A percentile compares a stretch with the other conserved stretches of the same genome.
These are phyloP conservation scores for Leucoagaricus sp. DNA, from an alignment of 1,284 basidiomycete genomes.

Conservation along the genomic window DNA sequence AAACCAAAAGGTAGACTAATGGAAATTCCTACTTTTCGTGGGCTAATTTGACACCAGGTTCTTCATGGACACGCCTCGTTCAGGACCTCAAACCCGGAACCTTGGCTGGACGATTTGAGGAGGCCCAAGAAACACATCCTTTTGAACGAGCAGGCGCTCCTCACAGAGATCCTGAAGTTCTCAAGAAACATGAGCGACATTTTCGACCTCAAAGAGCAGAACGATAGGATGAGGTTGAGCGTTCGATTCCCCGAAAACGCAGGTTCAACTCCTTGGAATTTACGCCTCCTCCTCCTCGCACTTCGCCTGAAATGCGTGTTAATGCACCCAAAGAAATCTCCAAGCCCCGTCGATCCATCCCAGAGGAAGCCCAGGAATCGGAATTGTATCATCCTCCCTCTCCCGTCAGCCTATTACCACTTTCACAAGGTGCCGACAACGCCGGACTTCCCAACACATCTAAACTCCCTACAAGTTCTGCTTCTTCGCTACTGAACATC, in stretches of 20 bases:
- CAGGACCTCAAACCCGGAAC: slow-evolving; percentile 2
- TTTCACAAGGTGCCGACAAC: not conserved
- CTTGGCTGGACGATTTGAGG: not conserved
- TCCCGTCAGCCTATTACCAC: slow-evolving; percentile 8
- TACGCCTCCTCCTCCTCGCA: no score
- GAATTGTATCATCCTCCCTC: slow-evolving; percentile 12
- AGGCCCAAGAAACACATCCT: not conserved
- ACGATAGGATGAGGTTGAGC: not conserved
- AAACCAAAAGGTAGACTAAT: slow-evolving; percentile 2
- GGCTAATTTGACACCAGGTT: not conserved
- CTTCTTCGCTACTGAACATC: slow-evolving; percentile 68
- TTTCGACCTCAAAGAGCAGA: not conserved
- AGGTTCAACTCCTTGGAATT: no score
- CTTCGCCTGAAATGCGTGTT: no score
- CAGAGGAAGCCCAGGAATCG: slow-evolving; percentile 7
- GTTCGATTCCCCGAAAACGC: not conserved
- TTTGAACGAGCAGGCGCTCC: slow-evolving; percentile 1
- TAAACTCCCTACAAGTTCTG: slow-evolving; percentile 38
- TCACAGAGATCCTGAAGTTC: slow-evolving; percentile 4
- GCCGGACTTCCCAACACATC: not conserved
- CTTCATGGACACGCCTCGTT: slow-evolving; percentile 8
- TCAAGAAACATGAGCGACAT: not conserved
- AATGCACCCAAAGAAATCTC: no score
- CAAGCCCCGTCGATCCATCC: no score
- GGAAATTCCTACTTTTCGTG: not conserved